Base-by-base conservation (phyloP, 2,329 filamentous ascomycete genomes). In the Aspergillus tamarii region DNA sequence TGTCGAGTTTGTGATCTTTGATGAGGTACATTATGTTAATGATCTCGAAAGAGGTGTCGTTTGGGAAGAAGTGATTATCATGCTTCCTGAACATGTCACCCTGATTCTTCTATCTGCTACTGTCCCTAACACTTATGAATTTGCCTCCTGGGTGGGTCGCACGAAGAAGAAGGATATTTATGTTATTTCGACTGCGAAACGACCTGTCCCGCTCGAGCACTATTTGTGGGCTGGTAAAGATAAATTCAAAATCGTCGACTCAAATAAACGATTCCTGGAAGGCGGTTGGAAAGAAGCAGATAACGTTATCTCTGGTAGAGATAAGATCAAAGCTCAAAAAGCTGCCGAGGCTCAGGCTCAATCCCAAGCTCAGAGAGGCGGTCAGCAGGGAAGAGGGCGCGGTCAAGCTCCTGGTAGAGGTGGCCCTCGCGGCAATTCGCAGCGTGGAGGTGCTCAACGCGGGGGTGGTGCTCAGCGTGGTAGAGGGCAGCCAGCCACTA, bases 101-200 rank as follows among this genome's bases (percentile, higher is more conserved):
- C 85, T 99, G 26, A 99, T 99, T 69, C 83, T 98, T 2, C 85
- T 99, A 3, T 99, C 95, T 5, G 95, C 95, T 0, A 99, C 95
- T 0, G 95, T 99, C 0, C 95, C 95, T 1, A 99, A 99, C 76
- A 98, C 95, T 0, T 88, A 97, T 67, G 95, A 99, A 76, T 99
- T 99, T 72, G 95, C 95, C 1, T 98, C 94, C 0, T 99, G 95
- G 95, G 94, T 99, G 28, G 95, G 95, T 12, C 87, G 95, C 57
- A 99, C 95, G 0, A 99, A 99, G 81, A 94, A 96, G 80, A 98
- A 97, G 80, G 92, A 99, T 73, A 98, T 99, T 39, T 99, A 98
- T 75, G 95, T 99, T 71, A 99, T 99, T 61, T 98, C 95, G 0
- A 99, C 95, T 0, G 90, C 94, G 0, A 99, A 99, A 78, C 88